Conservation (phyloP, 345 rosid species). For the Salix koriyanagi region DNA sequence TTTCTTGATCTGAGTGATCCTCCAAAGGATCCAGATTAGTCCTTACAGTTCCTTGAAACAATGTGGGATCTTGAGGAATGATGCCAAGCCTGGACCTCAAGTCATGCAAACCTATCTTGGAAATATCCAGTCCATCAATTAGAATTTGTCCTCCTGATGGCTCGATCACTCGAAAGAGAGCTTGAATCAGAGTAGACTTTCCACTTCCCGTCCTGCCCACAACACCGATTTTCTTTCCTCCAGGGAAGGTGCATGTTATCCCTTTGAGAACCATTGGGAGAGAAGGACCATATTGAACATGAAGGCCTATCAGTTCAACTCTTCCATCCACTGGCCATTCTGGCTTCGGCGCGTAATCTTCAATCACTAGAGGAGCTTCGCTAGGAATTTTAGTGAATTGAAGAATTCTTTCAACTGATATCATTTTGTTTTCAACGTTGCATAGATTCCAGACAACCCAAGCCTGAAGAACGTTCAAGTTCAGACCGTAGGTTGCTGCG, state of each 20-base stretch:
- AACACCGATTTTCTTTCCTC: conserved; percentile 69
- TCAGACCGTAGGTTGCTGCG: conserved; percentile 59
- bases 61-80: conserved; percentile 68
- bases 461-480: conserved; percentile 64
- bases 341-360: conserved; percentile 32
- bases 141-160: conserved; percentile 50
- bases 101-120: conserved; percentile 54
- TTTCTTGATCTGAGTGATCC: conserved; percentile 48
- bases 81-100: conserved; percentile 57
- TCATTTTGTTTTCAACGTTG: conserved; percentile 78
- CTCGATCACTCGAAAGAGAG: conserved; percentile 58
- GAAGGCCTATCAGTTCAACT: conserved; percentile 48
- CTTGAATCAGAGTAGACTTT: conserved; percentile 59
- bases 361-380: conserved; percentile 51
- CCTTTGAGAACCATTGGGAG: conserved; percentile 63
- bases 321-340: conserved; percentile 57
- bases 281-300: conserved; percentile 46
- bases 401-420: conserved; percentile 68
- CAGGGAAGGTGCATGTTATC: conserved; percentile 58
- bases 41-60: conserved; percentile 61
- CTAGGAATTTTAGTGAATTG: conserved; percentile 51
- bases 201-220: conserved; percentile 95
- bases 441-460: conserved; percentile 78
- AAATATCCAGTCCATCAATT: conserved; percentile 51
- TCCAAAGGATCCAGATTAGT: conserved; percentile 61